phyloP scores from a whole-genome alignment of 1,284 basidiomycete species.

The Hemileia vastatrix region DNA sequence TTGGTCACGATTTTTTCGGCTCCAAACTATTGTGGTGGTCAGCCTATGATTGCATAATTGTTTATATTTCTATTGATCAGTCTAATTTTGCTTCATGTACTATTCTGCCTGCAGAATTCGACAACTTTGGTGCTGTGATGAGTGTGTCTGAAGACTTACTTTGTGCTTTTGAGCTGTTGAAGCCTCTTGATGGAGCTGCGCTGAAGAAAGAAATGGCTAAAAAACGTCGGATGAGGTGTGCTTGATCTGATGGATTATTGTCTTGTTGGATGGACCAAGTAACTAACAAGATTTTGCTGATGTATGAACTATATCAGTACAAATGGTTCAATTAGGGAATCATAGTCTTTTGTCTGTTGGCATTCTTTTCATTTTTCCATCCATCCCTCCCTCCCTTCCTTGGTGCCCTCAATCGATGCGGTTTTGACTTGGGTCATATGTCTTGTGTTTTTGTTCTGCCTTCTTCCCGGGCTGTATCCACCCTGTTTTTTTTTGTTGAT shows the following conservation, averaged over 20 bases:
- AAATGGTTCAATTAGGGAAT: too few relatives aligned
- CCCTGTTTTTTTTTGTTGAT: too few relatives aligned
- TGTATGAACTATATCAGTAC: too few relatives aligned
- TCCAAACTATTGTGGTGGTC: conserved; percentile 93
- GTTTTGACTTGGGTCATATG: too few relatives aligned
- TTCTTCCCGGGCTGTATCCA: too few relatives aligned
- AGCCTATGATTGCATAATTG: too few relatives aligned
- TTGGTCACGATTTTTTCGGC: conserved; percentile 95
- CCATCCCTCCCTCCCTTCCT: too few relatives aligned
- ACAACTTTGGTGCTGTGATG: conserved; percentile 99
- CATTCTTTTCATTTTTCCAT: not conserved
- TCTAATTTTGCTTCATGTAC: not conserved
- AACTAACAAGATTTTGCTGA: too few relatives aligned
- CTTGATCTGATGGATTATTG: too few relatives aligned
- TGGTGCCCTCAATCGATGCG: too few relatives aligned
- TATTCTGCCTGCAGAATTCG: conserved; percentile 60
- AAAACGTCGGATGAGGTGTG: conserved; percentile 94
- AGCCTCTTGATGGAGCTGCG: conserved; percentile 84
- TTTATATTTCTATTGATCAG: conserved; percentile 19
- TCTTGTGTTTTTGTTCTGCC: too few relatives aligned
- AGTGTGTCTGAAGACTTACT: conserved; percentile 94
- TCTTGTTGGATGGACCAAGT: too few relatives aligned
- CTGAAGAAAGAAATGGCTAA: conserved; percentile 98
- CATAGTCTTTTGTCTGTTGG: not conserved
- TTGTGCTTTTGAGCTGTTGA: conserved; percentile 85